Base-by-base conservation (phyloP, 768 basidiomycete species). In the Rhodotorula toruloides region DNA sequence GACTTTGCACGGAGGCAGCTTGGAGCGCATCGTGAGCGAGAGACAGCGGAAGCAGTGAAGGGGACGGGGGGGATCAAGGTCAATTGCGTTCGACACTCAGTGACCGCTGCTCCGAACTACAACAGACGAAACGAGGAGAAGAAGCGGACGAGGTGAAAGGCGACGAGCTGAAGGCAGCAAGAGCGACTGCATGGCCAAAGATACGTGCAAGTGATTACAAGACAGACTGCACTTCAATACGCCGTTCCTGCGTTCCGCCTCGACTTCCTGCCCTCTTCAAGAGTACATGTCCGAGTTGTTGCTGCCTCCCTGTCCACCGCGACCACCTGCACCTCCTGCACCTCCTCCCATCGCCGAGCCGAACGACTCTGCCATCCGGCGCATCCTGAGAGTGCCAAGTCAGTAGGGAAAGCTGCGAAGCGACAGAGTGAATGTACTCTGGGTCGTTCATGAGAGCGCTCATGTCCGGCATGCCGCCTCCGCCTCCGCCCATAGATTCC, bases 401-500 rank as follows among this genome's bases (percentile, higher is more conserved):
- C 25, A 34, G 50, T 19, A 17, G 27, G 22, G n/a, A 36, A 36
- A 27, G 44, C 25, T 1, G 13, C n/a, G n/a, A n/a, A n/a, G n/a
- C n/a, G 13, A 17, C 22, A 6, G 36, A 58, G 47, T 12, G 14
- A 22, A 57, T 48, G 29, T 43, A 61, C 60, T 59, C 70, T 8
- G 79, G 79, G 57, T 79, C 77, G 40, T 71, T 73, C 65, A 73
- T 70, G 13, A 74, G 31, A 46, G 48, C 36, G 29, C 44, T 55
- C 67, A 81, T 74, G 61, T 77, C 77, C 17, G 80, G 80, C 77
- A 79, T 78, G 25, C 78, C 77, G n/a, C 80, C 80, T 16, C 78
- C 66, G 4, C 57, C 67, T 8, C 58, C 58, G 14, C 50, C 54
- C 53, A 63, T 54, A 0, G 36, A 12, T 13, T 54, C 40, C 70